phyloP scores from a whole-genome alignment of 352 stramenopile genomes.

The Pythium plurisporium region DNA sequence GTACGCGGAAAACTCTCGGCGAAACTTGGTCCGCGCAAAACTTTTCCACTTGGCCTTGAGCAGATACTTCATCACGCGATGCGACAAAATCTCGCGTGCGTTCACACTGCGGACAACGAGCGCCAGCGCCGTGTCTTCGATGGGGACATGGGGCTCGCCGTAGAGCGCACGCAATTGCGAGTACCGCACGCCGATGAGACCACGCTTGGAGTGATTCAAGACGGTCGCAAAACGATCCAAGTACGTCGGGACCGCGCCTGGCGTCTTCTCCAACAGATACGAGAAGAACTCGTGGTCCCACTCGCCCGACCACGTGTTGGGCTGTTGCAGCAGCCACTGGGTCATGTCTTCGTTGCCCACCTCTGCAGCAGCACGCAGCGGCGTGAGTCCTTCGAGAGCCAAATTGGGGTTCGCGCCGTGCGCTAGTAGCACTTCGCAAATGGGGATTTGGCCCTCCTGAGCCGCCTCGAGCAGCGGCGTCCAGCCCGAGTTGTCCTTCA shows the following conservation, averaged over 20 bases:
- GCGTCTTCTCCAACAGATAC: conserved; percentile 50
- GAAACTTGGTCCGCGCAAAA: conserved; percentile 49
- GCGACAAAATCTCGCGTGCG: conserved; percentile 44
- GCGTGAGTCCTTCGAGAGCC: conserved; percentile 32
- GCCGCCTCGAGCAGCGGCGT: conserved; percentile 57
- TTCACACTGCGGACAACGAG: conserved; percentile 33
- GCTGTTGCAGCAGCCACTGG: conserved; percentile 41
- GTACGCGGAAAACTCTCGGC: conserved; percentile 45
- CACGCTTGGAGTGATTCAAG: conserved; percentile 43
- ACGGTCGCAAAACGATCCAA: conserved; percentile 48
- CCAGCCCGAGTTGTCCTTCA: conserved; percentile 42
- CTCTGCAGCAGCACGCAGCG: conserved; percentile 43
- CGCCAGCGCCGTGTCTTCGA: conserved; percentile 47
- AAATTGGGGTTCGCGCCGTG: conserved; percentile 41
- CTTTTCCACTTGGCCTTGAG: conserved; percentile 56
- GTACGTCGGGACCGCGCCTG: conserved; percentile 33
- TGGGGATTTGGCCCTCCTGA: conserved; percentile 48
- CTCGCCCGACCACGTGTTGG: conserved; percentile 28
- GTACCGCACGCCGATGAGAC: conserved; percentile 49
- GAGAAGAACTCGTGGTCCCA: conserved; percentile 52
- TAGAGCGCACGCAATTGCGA: conserved; percentile 39
- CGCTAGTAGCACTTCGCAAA: conserved; percentile 42
- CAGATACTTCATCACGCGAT: conserved; percentile 49
- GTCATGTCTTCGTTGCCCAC: conserved; percentile 54
- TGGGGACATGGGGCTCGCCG: conserved; percentile 39